phyloP scores from a whole-genome alignment of 169 alveolate genomes.

The Plasmodium gallinaceum region DNA sequence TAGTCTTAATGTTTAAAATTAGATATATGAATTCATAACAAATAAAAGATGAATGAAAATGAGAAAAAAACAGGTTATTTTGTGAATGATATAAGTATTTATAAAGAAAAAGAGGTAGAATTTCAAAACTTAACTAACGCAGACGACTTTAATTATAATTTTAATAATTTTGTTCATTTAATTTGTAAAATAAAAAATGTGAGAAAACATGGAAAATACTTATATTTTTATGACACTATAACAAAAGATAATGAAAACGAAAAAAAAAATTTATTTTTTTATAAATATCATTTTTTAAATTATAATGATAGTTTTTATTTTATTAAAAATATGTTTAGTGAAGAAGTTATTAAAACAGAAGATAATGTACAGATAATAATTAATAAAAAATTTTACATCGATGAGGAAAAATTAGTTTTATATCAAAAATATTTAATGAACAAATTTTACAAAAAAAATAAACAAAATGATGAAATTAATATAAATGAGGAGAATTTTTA shows the following conservation, averaged over 20 bases:
- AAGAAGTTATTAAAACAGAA: slow-evolving; percentile 6
- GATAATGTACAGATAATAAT: slow-evolving; percentile 34
- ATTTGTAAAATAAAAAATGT: slow-evolving; percentile 72
- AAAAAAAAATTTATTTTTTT: slow-evolving; percentile 17
- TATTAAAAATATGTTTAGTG: slow-evolving; percentile 33
- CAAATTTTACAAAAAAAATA: not conserved
- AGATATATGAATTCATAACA: not conserved
- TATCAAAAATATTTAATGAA: slow-evolving; percentile 25
- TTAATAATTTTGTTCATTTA: slow-evolving; percentile 57
- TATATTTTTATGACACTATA: slow-evolving; percentile 51
- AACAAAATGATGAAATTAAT: not conserved
- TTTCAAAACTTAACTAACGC: slow-evolving; percentile 13
- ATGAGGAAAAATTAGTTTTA: slow-evolving; percentile 49
- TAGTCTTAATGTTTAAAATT: too few species aligned
- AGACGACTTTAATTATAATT: not conserved
- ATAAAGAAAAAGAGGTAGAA: slow-evolving; percentile 15
- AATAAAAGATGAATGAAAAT: slow-evolving; percentile 18
- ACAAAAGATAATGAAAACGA: slow-evolving; percentile 17
- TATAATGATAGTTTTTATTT: slow-evolving; percentile 10
- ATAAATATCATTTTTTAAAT: slow-evolving; percentile 27
- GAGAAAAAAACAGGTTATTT: not conserved
- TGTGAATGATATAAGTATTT: slow-evolving; percentile 48
- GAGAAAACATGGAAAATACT: slow-evolving; percentile 60
- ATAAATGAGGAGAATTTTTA: not conserved
- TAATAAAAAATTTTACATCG: slow-evolving; percentile 49